Evolutionary conservation across 75 land plant species (phyloP).

Genomic region (Pinus taeda): DNA sequence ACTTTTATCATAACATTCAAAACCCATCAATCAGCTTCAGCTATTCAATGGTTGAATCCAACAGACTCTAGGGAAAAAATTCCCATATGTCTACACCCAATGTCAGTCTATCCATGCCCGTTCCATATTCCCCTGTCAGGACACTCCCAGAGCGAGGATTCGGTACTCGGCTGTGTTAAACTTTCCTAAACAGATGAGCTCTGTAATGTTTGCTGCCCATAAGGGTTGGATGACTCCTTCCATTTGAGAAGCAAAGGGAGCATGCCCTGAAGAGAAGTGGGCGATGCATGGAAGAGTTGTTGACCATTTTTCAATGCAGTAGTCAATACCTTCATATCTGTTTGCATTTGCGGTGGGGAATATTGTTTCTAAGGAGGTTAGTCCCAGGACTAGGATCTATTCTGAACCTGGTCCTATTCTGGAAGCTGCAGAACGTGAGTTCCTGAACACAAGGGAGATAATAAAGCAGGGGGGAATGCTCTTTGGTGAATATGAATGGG

Average conservation of each 20-base stretch:
- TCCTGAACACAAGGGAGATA: conserved; percentile 65
- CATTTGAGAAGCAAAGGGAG: conserved; percentile 12
- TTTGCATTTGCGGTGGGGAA: conserved; percentile 86
- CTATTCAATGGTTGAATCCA: conserved; percentile 80
- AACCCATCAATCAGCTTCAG: conserved; percentile 54
- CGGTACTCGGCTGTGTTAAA: conserved; percentile 56
- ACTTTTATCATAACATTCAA: conserved; percentile 35
- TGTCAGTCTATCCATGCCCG: conserved; percentile 83
- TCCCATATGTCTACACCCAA: conserved; percentile 79
- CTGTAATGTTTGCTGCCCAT: conserved; percentile 74
- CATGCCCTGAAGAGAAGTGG: conserved; percentile 19
- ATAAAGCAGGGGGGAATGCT: conserved; percentile 67
- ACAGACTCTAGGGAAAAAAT: conserved; percentile 48
- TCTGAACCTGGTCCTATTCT: conserved; percentile 46
- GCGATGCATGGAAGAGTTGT: conserved; percentile 54
- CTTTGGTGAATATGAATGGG: conserved; percentile 89
- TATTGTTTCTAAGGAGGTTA: conserved; percentile 54
- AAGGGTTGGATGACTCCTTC: conserved; percentile 30
- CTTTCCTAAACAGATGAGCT: conserved; percentile 43
- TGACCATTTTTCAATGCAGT: conserved; percentile 75
- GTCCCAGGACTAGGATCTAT: conserved; percentile 79
- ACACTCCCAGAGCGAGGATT: conserved; percentile 74
- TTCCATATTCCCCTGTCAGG: conserved; percentile 89
- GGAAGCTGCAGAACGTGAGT: conserved; percentile 72
- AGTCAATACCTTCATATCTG: conserved; percentile 77